Base-by-base conservation (phyloP, 2,329 filamentous ascomycete species). In the Monilinia laxa region DNA sequence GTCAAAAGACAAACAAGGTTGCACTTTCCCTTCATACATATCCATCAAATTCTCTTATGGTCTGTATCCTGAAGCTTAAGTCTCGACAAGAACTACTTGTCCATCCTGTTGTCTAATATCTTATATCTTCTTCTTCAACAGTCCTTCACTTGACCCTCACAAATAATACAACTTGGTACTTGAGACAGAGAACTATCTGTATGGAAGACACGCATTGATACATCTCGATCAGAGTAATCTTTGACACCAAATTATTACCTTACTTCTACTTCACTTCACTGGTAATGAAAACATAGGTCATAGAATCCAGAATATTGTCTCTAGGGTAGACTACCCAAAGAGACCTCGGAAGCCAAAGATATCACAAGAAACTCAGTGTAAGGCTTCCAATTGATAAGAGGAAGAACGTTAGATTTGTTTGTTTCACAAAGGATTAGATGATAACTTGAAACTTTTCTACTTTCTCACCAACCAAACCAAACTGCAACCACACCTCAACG, bases 71-170 rank as follows among this genome's bases (percentile, higher is more conserved):
- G 10, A n/a, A 35, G 31, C 45, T 20, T 5, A n/a, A 35, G 31
- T 62, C 45, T 62, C 20, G 45, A 51, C 45, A 51, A 38, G 28
- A 25, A 49, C 45, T 62, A 14, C 28, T 35, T 62, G 45, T 10
- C 47, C 49, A 60, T 51, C 11, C 11, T 51, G 47, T 12, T 31
- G 23, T 49, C 35, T 59, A 35, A 35, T 35, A 35, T 35, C 7
- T 35, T 35, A 35, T 49, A 28, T 49, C 16, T 49, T 49, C 14
- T 49, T 20, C 57, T 10, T 14, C 40, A 42, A 5, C 12, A 42
- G 10, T 51, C n/a, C 20, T 60, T 60, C 18, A 49, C n/a, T 51
- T 38, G 57, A 38, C 31, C n/a, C 20, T 51, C 35, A 38, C 14
- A 60, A 3, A 25, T 14, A 5, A 10, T 51, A 18, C n/a, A 20